Evolutionary conservation across 75 land plant species (phyloP).

Genomic region (Pinus albicaulis): DNA sequence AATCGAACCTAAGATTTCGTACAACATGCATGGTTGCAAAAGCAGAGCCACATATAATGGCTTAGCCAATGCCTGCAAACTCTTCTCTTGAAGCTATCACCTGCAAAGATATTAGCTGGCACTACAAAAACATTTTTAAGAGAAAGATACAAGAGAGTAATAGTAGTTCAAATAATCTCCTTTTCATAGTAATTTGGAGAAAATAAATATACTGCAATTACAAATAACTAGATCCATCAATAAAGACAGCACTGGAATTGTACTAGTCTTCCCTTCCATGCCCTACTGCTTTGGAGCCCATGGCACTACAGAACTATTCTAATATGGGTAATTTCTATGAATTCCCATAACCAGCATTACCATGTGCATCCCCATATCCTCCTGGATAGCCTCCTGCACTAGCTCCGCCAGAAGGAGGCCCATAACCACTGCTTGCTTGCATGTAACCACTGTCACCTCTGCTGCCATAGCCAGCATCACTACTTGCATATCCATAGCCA

Average conservation of each 20-base stretch:
- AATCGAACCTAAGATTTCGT: slow-evolving; percentile 4
- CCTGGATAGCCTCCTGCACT: slow-evolving; percentile 29
- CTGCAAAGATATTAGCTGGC: slow-evolving; percentile 10
- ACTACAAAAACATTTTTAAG: slow-evolving; percentile 6
- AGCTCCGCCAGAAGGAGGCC: slow-evolving; percentile 14
- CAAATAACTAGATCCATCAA: not conserved
- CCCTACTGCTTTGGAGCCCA: not conserved
- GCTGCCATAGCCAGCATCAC: slow-evolving; percentile 60
- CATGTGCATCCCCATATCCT: slow-evolving; percentile 62
- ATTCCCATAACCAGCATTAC: slow-evolving; percentile 49
- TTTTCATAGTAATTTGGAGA: slow-evolving; percentile 4
- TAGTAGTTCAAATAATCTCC: slow-evolving; percentile 2
- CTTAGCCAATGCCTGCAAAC: slow-evolving; percentile 12
- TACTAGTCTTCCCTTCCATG: not conserved
- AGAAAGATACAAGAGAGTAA: not conserved
- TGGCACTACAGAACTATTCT: not conserved
- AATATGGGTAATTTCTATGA: not conserved
- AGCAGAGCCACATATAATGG: slow-evolving; percentile 2
- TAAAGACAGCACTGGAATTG: not conserved
- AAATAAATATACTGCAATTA: slow-evolving; percentile 2
- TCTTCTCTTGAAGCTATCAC: slow-evolving; percentile 11
- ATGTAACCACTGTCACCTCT: slow-evolving; percentile 48
- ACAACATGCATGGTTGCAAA: slow-evolving; percentile 3
- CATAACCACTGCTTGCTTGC: slow-evolving; percentile 56
- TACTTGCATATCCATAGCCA: slow-evolving; percentile 63